These are phyloP conservation scores for Pseudomassariella vexata DNA, from an alignment of 2,329 filamentous ascomycete genomes.

Conservation along the genomic window DNA sequence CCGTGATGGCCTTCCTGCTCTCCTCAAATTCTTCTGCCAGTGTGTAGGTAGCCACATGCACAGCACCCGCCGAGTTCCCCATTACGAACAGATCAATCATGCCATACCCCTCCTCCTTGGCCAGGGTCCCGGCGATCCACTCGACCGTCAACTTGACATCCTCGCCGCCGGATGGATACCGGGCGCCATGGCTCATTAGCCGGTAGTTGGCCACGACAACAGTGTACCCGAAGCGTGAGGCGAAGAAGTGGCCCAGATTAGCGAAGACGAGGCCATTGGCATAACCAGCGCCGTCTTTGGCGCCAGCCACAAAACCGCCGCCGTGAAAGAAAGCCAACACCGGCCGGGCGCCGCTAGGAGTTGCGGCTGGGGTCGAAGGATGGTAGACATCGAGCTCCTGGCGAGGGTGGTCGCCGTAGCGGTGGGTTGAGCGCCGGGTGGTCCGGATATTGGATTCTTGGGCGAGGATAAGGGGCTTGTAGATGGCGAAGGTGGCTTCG, in stretches of 20 bases:
- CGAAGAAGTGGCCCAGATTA: conserved; percentile 34
- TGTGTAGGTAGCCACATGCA: conserved; percentile 30
- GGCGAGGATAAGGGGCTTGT: conserved; percentile 15
- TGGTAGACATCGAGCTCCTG: conserved; percentile 33
- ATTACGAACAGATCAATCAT: conserved; percentile 28
- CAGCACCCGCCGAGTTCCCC: conserved; percentile 34
- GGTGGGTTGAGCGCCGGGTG: conserved; percentile 21
- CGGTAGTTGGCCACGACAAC: conserved; percentile 32
- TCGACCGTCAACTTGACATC: conserved; percentile 28
- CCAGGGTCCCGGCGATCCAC: conserved; percentile 23
- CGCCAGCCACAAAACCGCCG: conserved; percentile 26
- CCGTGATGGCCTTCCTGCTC: conserved; percentile 13
- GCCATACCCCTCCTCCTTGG: conserved; percentile 15
- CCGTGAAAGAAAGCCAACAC: conserved; percentile 27
- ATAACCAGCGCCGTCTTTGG: conserved; percentile 21
- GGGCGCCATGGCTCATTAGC: conserved; percentile 30
- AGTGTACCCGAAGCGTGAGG: conserved; percentile 24
- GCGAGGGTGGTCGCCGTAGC: conserved; percentile 27
- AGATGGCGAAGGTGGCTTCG: conserved; percentile 17
- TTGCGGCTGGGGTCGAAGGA: conserved; percentile 7
- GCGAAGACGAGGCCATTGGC: conserved; percentile 22
- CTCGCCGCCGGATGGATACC: conserved; percentile 33
- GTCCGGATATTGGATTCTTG: conserved; percentile 19
- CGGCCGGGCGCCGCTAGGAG: conserved; percentile 11
- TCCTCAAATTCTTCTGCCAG: conserved; percentile 19